Conservation (phyloP, 495 filamentous ascomycete genomes). For the Saxophila tyrrhenica region DNA sequence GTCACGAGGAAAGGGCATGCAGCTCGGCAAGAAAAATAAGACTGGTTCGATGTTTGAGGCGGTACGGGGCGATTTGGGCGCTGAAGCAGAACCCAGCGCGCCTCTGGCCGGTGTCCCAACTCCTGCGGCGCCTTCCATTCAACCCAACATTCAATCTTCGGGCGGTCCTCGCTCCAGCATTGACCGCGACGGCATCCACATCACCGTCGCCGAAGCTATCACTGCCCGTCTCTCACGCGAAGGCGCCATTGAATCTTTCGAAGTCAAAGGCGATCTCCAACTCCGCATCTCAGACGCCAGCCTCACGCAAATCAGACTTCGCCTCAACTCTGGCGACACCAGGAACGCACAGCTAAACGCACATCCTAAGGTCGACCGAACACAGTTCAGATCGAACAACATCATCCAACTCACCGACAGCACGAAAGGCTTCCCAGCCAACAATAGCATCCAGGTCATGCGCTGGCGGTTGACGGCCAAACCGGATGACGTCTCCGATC, state of each 20-base stretch:
- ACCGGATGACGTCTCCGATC: slow-evolving; percentile 57
- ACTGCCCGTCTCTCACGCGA: slow-evolving; percentile 78
- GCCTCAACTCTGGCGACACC: slow-evolving; percentile 58
- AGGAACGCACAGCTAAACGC: slow-evolving; percentile 80
- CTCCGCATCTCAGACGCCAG: slow-evolving; percentile 77
- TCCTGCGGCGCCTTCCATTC: slow-evolving; percentile 36
- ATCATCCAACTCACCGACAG: slow-evolving; percentile 75
- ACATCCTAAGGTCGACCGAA: slow-evolving; percentile 89
- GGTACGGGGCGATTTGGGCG: slow-evolving; percentile 77
- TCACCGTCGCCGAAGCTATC: slow-evolving; percentile 79
- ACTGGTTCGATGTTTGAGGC: slow-evolving; percentile 92
- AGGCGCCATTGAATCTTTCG: slow-evolving; percentile 67
- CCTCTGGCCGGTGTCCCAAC: slow-evolving; percentile 63
- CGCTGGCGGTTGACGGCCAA: slow-evolving; percentile 73
- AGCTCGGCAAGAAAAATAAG: slow-evolving; percentile 95
- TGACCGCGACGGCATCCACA: slow-evolving; percentile 44
- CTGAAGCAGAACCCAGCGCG: slow-evolving; percentile 62
- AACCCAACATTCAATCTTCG: slow-evolving; percentile 36
- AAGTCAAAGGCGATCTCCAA: slow-evolving; percentile 81
- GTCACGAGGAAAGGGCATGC: slow-evolving; percentile 92
- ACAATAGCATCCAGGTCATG: slow-evolving; percentile 78
- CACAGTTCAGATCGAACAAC: slow-evolving; percentile 63
- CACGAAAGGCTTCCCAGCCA: slow-evolving; percentile 77
- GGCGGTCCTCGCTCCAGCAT: slow-evolving; percentile 44
- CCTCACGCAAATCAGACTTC: slow-evolving; percentile 78